Evolutionary conservation across 2,329 filamentous ascomycete genomes (phyloP).

Genomic region (Stromatinia cepivora): DNA sequence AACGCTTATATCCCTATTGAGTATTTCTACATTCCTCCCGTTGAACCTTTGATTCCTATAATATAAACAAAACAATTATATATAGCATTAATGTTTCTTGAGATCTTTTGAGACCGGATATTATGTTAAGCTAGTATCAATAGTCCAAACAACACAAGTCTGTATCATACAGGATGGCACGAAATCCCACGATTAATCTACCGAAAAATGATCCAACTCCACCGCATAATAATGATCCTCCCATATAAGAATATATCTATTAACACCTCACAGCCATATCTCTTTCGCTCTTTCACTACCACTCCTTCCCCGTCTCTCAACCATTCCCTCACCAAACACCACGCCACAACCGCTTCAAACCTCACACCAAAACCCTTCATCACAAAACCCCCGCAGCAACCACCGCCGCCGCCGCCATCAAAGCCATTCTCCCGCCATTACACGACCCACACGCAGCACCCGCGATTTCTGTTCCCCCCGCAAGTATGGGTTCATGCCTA

Average conservation of each 20-base stretch:
- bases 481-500: slow-evolving; percentile 37
- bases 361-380: not conserved
- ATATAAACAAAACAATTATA: too few species aligned
- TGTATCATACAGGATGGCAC: too few species aligned
- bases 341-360: not conserved
- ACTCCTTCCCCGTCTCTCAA: too few species aligned
- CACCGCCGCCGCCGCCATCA: slow-evolving; percentile 23
- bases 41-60: too few species aligned
- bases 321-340: not conserved
- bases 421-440: slow-evolving; percentile 12
- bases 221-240: not conserved
- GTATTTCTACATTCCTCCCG: too few species aligned
- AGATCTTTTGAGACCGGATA: too few species aligned
- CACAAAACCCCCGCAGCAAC: slow-evolving; percentile 23
- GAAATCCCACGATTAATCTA: not conserved
- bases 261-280: not conserved
- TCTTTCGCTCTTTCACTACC: too few species aligned
- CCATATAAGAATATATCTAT: not conserved
- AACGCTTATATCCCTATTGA: too few species aligned
- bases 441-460: slow-evolving; percentile 24
- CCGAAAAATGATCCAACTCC: not conserved
- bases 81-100: too few species aligned
- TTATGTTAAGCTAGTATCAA: not conserved
- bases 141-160: not conserved
- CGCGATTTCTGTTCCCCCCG: slow-evolving; percentile 37